A percentile compares a stretch with the other conserved stretches of the same genome.
Evolutionary conservation across 1,139 yeast species (phyloP).

Genomic region (Saccharomyces hybrid): DNA sequence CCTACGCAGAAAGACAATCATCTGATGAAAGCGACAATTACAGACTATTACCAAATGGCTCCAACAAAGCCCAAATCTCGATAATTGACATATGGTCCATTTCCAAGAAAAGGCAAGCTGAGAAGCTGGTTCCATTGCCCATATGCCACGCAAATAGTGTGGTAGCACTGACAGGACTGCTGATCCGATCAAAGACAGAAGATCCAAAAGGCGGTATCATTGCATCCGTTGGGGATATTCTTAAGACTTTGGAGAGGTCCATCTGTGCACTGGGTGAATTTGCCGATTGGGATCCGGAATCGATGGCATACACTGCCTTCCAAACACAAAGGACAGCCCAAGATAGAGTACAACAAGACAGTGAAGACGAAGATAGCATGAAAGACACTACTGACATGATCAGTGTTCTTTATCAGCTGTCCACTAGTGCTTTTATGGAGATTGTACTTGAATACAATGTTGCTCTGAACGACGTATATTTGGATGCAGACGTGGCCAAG

Average conservation of each 20-base stretch:
- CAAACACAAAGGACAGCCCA: neutral
- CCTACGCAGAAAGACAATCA: slow-evolving; percentile 5
- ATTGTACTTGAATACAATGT: slow-evolving; percentile 56
- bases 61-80: slow-evolving; percentile 5
- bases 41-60: neutral
- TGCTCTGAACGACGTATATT: slow-evolving; percentile 53
- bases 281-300: slow-evolving; percentile 30
- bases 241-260: slow-evolving; percentile 53
- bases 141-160: slow-evolving; percentile 62
- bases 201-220: slow-evolving; percentile 50
- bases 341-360: neutral
- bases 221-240: slow-evolving; percentile 48
- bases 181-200: slow-evolving; percentile 56
- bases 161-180: slow-evolving; percentile 41
- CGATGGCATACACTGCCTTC: neutral
- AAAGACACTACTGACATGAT: slow-evolving; percentile 35
- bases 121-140: slow-evolving; percentile 51
- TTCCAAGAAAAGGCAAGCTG: slow-evolving; percentile 38
- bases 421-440: slow-evolving; percentile 56
- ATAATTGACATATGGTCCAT: slow-evolving; percentile 27
- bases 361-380: slow-evolving; percentile 20
- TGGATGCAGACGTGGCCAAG: slow-evolving; percentile 55
- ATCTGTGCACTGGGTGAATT: slow-evolving; percentile 47
- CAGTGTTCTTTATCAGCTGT: slow-evolving; percentile 51
- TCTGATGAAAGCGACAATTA: slow-evolving; percentile 1